Conservation (phyloP, 108 stramenopile genomes). For the Stephanodiscus minutulus region DNA sequence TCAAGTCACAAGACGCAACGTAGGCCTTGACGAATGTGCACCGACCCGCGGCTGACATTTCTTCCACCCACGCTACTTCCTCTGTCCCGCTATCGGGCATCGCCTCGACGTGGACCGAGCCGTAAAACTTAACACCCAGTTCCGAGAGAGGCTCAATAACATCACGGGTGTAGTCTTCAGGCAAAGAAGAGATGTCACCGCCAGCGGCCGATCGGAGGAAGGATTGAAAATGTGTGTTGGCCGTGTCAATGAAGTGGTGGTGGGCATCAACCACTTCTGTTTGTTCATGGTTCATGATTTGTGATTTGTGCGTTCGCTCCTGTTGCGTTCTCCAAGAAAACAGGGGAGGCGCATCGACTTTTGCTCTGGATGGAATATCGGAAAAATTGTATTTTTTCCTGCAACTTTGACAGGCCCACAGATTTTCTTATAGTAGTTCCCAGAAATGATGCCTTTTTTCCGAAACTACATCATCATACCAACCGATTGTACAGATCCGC, state of each 20-base stretch:
- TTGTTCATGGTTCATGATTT: too few species aligned
- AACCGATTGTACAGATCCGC: too few species aligned
- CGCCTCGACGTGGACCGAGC: slow-evolving; percentile 76
- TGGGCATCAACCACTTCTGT: slow-evolving; percentile 70
- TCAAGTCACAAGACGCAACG: slow-evolving; percentile 72
- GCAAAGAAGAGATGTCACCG: slow-evolving; percentile 46
- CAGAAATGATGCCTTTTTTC: too few species aligned
- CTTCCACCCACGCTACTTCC: slow-evolving; percentile 68
- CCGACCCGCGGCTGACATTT: slow-evolving; percentile 6
- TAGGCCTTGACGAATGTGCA: slow-evolving; percentile 55
- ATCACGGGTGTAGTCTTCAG: slow-evolving; percentile 63
- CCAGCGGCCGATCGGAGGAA: slow-evolving; percentile 54
- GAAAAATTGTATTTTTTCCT: too few species aligned
- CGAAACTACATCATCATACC: too few species aligned
- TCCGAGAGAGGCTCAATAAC: slow-evolving; percentile 47
- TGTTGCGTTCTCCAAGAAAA: too few species aligned
- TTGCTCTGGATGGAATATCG: too few species aligned
- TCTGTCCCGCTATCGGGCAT: slow-evolving; percentile 69
- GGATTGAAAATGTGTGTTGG: slow-evolving; percentile 52
- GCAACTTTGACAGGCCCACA: too few species aligned
- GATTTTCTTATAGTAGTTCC: too few species aligned
- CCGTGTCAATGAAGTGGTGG: slow-evolving; percentile 78
- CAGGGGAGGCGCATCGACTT: too few species aligned
- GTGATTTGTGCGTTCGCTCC: too few species aligned
- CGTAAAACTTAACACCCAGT: slow-evolving; percentile 46